These are phyloP conservation scores for Glycine tomentella DNA, from an alignment of 306 rosid genomes.

Conservation along the genomic window DNA sequence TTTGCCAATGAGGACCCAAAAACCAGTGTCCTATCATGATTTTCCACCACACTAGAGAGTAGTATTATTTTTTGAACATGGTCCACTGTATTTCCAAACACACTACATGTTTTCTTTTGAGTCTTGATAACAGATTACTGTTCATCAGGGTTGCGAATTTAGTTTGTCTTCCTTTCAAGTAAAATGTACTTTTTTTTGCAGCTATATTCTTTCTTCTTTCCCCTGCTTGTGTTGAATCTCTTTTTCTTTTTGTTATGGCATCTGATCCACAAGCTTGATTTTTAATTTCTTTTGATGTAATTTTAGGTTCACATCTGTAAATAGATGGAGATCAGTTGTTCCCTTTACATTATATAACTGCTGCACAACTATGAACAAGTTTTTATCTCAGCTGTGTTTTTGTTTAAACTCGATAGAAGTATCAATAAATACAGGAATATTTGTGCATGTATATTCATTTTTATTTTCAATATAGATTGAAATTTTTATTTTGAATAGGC, in stretches of 20 bases:
- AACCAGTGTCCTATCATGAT: too few species aligned
- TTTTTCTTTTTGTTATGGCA: not conserved
- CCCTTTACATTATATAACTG: constrained; percentile 20
- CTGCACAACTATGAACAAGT: constrained; percentile 11
- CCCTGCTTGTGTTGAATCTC: constrained; percentile 6
- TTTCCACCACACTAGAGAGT: too few species aligned
- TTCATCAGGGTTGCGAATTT: constrained; percentile 26
- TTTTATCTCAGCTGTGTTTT: not conserved
- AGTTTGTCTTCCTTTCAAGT: constrained; percentile 13
- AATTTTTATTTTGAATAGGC: not conserved
- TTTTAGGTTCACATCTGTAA: constrained; percentile 5
- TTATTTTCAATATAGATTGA: not conserved
- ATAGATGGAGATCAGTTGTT: constrained; percentile 17
- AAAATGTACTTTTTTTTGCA: not conserved
- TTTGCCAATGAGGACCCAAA: too few species aligned
- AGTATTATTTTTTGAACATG: too few species aligned
- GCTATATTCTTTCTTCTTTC: not conserved
- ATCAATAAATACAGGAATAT: not conserved
- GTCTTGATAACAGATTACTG: not conserved
- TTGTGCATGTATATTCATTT: not conserved
- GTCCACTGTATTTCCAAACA: too few species aligned
- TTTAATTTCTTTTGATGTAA: constrained; percentile 15
- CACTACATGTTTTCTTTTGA: not conserved
- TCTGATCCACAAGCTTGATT: constrained; percentile 15
- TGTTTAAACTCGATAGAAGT: not conserved